Conservation (phyloP, 129 eudicot species). For the Calendula officinalis region DNA sequence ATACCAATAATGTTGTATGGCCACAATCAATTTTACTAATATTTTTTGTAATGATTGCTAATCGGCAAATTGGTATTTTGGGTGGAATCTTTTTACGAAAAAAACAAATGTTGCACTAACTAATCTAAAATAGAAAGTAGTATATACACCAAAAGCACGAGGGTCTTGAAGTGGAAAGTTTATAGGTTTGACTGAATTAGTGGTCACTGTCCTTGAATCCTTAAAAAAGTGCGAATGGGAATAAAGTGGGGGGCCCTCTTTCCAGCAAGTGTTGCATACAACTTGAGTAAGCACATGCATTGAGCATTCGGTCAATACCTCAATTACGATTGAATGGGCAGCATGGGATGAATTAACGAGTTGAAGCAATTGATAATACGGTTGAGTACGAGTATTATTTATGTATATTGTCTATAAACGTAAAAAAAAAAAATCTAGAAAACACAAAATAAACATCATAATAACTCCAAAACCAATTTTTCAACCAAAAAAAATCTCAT, state of each 20-base stretch:
- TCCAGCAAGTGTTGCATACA: slow-evolving; percentile 10
- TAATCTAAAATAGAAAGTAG: not conserved
- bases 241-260: slow-evolving; percentile 13
- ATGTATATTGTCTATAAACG: too few relatives aligned
- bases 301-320: not conserved
- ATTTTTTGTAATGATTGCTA: not conserved
- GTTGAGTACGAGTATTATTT: too few relatives aligned
- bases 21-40: not conserved
- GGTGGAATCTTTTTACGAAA: not conserved
- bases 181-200: slow-evolving; percentile 27
- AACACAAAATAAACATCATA: too few relatives aligned
- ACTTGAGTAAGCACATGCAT: not conserved
- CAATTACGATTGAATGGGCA: too few relatives aligned
- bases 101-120: too few relatives aligned
- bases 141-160: not conserved
- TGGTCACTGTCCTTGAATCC: slow-evolving; percentile 28
- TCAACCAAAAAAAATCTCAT: too few relatives aligned
- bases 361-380: too few relatives aligned
- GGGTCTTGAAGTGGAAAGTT: slow-evolving; percentile 19
- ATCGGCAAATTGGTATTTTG: slow-evolving; percentile 1
- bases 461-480: too few relatives aligned
- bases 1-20: not conserved
- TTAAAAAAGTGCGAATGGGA: not conserved
- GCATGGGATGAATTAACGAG: too few relatives aligned
- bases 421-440: too few relatives aligned